Base-by-base conservation (phyloP, 75 land plant species). In the Pseudotsuga menziesii region DNA sequence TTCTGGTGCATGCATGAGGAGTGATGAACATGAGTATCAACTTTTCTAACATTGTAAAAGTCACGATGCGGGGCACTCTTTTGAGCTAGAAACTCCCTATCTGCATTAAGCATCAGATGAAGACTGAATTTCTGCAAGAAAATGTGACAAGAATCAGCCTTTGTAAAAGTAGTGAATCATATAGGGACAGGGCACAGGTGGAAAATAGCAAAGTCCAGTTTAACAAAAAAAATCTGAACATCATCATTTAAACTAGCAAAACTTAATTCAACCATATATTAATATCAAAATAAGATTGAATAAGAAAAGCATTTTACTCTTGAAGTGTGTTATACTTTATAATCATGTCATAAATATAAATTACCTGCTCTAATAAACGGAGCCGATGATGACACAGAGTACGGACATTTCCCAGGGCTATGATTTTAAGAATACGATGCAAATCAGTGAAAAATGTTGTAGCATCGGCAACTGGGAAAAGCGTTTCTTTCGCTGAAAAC, bases 1-100 rank as follows among this genome's bases (percentile, higher is more conserved):
- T 96, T 96, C 86, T 96, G 99, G 78, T 96, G 94, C 99, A 96
- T 96, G 83, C 99, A 96, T n/a, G 99, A 89, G 2, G 99, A 92
- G 83, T 96, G 99, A 81, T 96, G 99, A 29, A 96, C 98, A 75
- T 96, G 99, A 4, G 99, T 96, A 78, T 96, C 99, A 75, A 96
- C 99, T 83, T 96, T 96, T 73, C 99, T 82, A 19, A 96, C 95
- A 84, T 96, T 96, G 73, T 96, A 96, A 74, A 96, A 94, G 75
- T 96, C 99, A 57, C 99, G 88, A 80, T 94, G 99, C 23, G 99
- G 99, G 15, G 99, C 99, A 89, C 92, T 94, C 76, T 96, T 96
- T 75, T 94, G 99, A 70, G 98, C 99, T 17, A 96, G 86, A 85
- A 96, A 96, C 78, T 96, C 99, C 63, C 85, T 88, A 76, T 96